Conservation (phyloP, 1,284 basidiomycete genomes). For the Porodaedalea pini region DNA sequence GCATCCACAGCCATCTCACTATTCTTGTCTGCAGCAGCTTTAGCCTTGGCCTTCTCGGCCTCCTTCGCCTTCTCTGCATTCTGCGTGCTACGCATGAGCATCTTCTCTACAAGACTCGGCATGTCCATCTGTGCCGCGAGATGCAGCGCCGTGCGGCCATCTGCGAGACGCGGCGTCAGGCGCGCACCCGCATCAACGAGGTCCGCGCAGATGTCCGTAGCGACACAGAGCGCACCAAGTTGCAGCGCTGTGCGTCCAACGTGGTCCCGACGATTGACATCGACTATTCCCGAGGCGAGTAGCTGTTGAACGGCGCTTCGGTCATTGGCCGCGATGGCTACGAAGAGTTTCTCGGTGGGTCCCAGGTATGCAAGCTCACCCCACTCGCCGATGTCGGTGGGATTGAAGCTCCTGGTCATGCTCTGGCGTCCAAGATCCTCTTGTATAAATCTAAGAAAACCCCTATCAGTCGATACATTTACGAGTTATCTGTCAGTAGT, state of each 20-base stretch:
- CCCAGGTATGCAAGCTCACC: slow-evolving; percentile 55
- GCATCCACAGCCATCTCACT: too few relatives aligned
- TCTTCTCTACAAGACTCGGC: slow-evolving; percentile 40
- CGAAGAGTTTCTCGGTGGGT: slow-evolving; percentile 48
- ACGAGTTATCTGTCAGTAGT: background rate
- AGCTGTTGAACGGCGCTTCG: slow-evolving; percentile 36
- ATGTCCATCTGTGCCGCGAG: slow-evolving; percentile 49
- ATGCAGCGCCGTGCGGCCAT: slow-evolving; percentile 52
- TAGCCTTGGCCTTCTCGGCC: slow-evolving; percentile 29
- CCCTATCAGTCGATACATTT: background rate
- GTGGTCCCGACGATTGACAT: slow-evolving; percentile 51
- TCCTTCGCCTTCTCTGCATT: slow-evolving; percentile 33
- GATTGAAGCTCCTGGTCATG: slow-evolving; percentile 59
- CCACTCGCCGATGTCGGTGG: slow-evolving; percentile 65
- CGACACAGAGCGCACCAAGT: slow-evolving; percentile 46
- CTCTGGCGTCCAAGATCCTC: slow-evolving; percentile 59
- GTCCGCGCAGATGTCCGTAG: slow-evolving; percentile 42
- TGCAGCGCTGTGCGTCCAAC: slow-evolving; percentile 57
- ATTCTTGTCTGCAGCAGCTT: background rate
- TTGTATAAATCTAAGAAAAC: slow-evolving; percentile 43
- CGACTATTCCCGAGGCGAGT: slow-evolving; percentile 33
- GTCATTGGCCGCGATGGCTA: slow-evolving; percentile 46
- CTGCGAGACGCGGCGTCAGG: slow-evolving; percentile 51
- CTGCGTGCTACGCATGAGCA: slow-evolving; percentile 44
- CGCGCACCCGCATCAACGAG: slow-evolving; percentile 52